Evolutionary conservation across 345 rosid species (phyloP).

Genomic region (Litchi chinensis): DNA sequence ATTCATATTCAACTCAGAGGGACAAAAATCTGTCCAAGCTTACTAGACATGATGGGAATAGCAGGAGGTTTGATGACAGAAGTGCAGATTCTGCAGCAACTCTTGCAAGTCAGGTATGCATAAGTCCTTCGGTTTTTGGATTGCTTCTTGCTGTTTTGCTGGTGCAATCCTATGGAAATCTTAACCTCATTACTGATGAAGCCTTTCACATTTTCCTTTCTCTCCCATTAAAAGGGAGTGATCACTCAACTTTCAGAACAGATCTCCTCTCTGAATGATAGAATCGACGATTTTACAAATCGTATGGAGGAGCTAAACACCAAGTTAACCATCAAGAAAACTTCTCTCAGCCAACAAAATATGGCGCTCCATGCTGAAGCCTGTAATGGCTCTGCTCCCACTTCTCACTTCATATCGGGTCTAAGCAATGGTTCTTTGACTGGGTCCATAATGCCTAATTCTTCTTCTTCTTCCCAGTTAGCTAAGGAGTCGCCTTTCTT

Average conservation of each 20-base stretch:
- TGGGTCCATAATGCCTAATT: constrained; percentile 67
- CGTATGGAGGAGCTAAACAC: constrained; percentile 77
- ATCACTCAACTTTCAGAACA: constrained; percentile 89
- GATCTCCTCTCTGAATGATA: constrained; percentile 77
- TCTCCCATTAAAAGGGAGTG: constrained; percentile 47
- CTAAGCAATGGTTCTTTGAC: constrained; percentile 78
- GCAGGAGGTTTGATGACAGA: constrained; percentile 51
- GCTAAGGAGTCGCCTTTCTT: constrained; percentile 72
- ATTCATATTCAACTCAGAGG: constrained; percentile 80
- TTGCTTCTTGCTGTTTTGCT: constrained; percentile 8
- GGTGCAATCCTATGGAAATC: constrained; percentile 12
- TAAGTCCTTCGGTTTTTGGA: neutral
- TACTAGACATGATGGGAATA: constrained; percentile 40
- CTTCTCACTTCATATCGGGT: constrained; percentile 78
- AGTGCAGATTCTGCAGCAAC: constrained; percentile 44
- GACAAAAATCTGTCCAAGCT: constrained; percentile 65
- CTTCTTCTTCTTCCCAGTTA: constrained; percentile 76
- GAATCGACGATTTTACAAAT: constrained; percentile 89
- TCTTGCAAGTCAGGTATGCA: constrained; percentile 59
- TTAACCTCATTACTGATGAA: constrained; percentile 2
- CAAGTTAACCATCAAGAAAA: constrained; percentile 54
- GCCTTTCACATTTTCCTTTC: constrained; percentile 13
- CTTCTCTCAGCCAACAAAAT: constrained; percentile 66
- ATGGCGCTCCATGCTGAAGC: constrained; percentile 62
- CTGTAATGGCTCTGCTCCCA: constrained; percentile 82